Conservation (phyloP, 176 grass and related monocot species). For the Triticum dicoccoides region DNA sequence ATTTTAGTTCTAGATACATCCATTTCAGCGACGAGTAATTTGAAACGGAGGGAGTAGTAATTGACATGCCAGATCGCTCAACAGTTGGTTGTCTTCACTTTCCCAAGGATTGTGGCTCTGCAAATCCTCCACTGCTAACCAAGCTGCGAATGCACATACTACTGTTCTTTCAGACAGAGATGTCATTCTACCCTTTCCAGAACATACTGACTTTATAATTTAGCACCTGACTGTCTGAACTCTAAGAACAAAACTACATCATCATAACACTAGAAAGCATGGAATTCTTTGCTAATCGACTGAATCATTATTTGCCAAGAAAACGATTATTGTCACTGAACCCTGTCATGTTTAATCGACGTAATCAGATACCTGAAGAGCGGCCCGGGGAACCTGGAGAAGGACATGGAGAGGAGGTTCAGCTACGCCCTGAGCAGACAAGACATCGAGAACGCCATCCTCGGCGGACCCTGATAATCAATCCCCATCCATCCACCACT, state of each 20-base stretch:
- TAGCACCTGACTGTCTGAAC: neutral
- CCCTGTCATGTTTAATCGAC: neutral
- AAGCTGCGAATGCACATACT: neutral
- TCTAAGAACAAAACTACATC: neutral
- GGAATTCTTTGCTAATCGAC: neutral
- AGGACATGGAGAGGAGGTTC: constrained; percentile 90
- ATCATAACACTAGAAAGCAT: neutral
- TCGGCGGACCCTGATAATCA: constrained; percentile 67
- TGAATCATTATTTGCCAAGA: neutral
- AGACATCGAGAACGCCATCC: constrained; percentile 90
- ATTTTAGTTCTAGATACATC: no score
- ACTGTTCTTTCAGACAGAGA: neutral
- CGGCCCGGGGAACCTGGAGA: constrained; percentile 83
- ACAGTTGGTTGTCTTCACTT: neutral
- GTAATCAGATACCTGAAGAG: constrained; percentile 74
- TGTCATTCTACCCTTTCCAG: neutral
- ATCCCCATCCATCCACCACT: neutral
- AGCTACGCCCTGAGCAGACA: constrained; percentile 94
- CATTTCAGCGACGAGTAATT: no score
- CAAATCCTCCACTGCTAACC: neutral
- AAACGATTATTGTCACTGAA: neutral
- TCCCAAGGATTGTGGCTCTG: neutral
- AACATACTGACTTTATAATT: neutral
- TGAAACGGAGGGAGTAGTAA: neutral
- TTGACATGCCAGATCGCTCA: neutral